Evolutionary conservation across 176 grass and related monocot genomes (phyloP), one percentile per base, ranked within the genome.

Genomic region (Avena sativa): DNA sequence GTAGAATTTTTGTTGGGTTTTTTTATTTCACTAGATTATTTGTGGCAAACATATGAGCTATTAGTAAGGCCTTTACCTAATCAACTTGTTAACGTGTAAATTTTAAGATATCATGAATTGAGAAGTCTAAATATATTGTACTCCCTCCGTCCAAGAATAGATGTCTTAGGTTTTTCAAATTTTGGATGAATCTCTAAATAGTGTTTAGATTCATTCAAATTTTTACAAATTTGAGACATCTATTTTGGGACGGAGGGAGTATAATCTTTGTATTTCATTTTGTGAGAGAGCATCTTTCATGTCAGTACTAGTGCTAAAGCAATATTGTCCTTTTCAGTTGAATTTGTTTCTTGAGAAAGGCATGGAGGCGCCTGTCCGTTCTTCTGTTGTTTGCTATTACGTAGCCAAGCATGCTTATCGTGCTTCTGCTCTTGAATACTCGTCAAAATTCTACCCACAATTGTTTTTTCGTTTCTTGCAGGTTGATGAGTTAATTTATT

Each of bases 391-490:
- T 66, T 53, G 4, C 12, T 69, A 57, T 57, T 69, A 82, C 53
- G 51, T 44, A 58, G 11, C 66, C 57, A 17, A 44, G 58, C 23
- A 14, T 10, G 14, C 21, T 16, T 80, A 9, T 15, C 46, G 9
- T 63, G 55, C 20, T 66, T 40, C 19, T 75, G 8, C 46, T 32
- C 16, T 46, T 9, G 26, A 13, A 50, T 67, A 20, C 62, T 69
- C 53, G 13, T 19, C 9, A 76, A 76, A 64, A 38, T 64, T 64
- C 44, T 76, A 36, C 34, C 13, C 17, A 85, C 62, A 74, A 36
- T 25, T 40, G 16, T 12, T 38, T 65, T 44, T 65, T 85, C 49
- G 36, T 85, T 65, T 84, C 19, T 12, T 85, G 71, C 58, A 85
- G 83, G 71, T 32, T 76, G 57, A 26, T 16, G 19, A 76, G 17